Evolutionary conservation across 495 filamentous ascomycete genomes (phyloP), one percentile per base, ranked within the genome.

Genomic region (Apiosordaria backusii): DNA sequence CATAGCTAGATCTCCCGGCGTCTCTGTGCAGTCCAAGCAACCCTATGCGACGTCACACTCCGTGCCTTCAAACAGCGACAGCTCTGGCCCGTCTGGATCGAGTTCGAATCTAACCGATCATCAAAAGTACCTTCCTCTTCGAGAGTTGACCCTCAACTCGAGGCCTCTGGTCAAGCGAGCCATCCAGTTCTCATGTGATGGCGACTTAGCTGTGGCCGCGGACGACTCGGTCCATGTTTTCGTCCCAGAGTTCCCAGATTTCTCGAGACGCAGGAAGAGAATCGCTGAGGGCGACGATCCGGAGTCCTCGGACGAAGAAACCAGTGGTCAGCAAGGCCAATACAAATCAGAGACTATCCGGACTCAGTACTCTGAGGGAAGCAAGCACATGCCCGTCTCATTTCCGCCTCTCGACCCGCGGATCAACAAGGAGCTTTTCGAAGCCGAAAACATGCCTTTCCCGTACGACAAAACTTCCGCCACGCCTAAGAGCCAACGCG

Each of bases 221-320:
- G 80, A 84, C 62, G 81, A 84, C 66, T 81, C 77, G 26, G 76
- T 84, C 61, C 75, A 80, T 61, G 63, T 84, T 54, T 77, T 79
- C 60, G 71, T 83, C 22, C 81, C 81, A 22, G 79, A 82, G 58
- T 82, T 75, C 45, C 73, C 75, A 23, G 69, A 73, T 61, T 58
- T 75, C 2, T 59, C 69, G 26, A 63, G 60, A 40, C 71, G 69
- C 27, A 60, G 65, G 22, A 61, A 64, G 60, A 61, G 26, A n/a
- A 53, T 1, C 64, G 16, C 50, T 4, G 40, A 40, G n/a, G 60
- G 10, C 25, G 60, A 64, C n/a, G 70, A 71, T 4, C 72, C 67
- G 9, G 63, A 53, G 1, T 58, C 64, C 5, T 75, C 63, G 15
- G 72, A 69, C 0, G 74, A 71, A 25, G 71, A 63, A 9, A 60